phyloP scores from a whole-genome alignment of 805 yeast species.

The Candida incommunis region DNA sequence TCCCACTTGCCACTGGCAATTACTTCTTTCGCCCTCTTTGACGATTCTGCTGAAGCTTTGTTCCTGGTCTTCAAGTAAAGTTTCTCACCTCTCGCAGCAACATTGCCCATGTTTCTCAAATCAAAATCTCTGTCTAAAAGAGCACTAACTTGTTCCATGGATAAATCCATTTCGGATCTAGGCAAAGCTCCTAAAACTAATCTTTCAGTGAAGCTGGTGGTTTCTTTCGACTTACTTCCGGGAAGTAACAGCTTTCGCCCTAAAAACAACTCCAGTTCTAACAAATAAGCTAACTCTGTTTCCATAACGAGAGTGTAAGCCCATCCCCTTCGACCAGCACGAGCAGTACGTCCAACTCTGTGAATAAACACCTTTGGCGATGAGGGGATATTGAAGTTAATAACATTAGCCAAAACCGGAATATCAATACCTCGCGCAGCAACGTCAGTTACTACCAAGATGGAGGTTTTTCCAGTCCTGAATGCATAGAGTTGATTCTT shows the following conservation, averaged over 20 bases:
- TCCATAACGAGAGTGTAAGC: constrained; percentile 84
- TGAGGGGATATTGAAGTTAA: constrained; percentile 81
- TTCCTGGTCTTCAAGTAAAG: constrained; percentile 74
- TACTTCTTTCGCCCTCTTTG: constrained; percentile 72
- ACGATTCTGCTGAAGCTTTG: constrained; percentile 76
- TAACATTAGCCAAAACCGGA: constrained; percentile 88
- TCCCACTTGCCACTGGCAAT: constrained; percentile 56
- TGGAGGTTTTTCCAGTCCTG: constrained; percentile 65
- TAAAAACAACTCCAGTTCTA: constrained; percentile 80
- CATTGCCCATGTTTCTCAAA: constrained; percentile 45
- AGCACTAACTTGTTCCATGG: constrained; percentile 57
- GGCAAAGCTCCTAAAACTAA: constrained; percentile 78
- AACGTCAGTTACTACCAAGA: constrained; percentile 92
- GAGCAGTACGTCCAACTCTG: constrained; percentile 98
- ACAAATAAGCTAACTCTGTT: constrained; percentile 73
- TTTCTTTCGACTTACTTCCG: constrained; percentile 25
- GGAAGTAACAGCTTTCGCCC: constrained; percentile 70
- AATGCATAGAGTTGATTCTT: constrained; percentile 75
- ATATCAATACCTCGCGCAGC: constrained; percentile 97
- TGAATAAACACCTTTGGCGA: constrained; percentile 90
- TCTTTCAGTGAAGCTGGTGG: constrained; percentile 61
- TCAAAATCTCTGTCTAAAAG: constrained; percentile 55
- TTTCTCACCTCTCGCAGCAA: constrained; percentile 77
- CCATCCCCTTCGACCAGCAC: constrained; percentile 98
- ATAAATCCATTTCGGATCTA: constrained; percentile 50